phyloP scores from a whole-genome alignment of 805 yeast species.

The Ogataea ganodermae region DNA sequence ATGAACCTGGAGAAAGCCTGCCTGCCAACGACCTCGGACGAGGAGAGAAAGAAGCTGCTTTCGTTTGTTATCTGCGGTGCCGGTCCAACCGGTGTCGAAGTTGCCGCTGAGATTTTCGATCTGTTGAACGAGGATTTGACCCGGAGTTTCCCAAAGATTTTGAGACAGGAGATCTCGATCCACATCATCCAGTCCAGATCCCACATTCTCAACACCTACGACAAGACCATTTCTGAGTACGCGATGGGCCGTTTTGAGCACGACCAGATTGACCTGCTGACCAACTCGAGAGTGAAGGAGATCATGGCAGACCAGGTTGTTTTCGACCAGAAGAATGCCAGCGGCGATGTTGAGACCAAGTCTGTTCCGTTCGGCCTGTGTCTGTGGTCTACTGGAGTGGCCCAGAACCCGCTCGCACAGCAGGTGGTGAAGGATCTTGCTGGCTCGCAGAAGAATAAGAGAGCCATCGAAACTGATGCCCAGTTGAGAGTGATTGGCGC shows the following conservation, averaged over 20 bases:
- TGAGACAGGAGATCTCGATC: constrained; percentile 64
- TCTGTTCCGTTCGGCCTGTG: constrained; percentile 68
- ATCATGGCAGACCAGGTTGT: constrained; percentile 58
- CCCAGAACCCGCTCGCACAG: constrained; percentile 62
- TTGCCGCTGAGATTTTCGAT: constrained; percentile 72
- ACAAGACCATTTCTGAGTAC: constrained; percentile 61
- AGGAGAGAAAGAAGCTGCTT: constrained; percentile 59
- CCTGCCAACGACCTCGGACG: constrained; percentile 63
- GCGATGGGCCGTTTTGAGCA: constrained; percentile 64
- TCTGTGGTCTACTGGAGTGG: constrained; percentile 77
- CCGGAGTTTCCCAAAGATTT: constrained; percentile 56
- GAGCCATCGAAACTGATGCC: constrained; percentile 78
- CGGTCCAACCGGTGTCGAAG: constrained; percentile 75
- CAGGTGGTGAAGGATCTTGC: constrained; percentile 51
- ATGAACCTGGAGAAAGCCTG: constrained; percentile 61
- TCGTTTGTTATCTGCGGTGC: constrained; percentile 74
- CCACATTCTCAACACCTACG: constrained; percentile 68
- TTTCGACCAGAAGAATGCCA: constrained; percentile 50
- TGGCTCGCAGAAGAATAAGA: constrained; percentile 54
- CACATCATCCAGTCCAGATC: constrained; percentile 71
- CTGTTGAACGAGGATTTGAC: constrained; percentile 64
- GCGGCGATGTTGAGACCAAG: constrained; percentile 44
- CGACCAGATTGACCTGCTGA: constrained; percentile 62
- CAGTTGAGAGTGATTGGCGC: constrained; percentile 70
- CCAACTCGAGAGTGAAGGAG: constrained; percentile 63